Evolutionary conservation across 2,329 filamentous ascomycete genomes (phyloP).

Genomic region (Dissoconium aciculare): DNA sequence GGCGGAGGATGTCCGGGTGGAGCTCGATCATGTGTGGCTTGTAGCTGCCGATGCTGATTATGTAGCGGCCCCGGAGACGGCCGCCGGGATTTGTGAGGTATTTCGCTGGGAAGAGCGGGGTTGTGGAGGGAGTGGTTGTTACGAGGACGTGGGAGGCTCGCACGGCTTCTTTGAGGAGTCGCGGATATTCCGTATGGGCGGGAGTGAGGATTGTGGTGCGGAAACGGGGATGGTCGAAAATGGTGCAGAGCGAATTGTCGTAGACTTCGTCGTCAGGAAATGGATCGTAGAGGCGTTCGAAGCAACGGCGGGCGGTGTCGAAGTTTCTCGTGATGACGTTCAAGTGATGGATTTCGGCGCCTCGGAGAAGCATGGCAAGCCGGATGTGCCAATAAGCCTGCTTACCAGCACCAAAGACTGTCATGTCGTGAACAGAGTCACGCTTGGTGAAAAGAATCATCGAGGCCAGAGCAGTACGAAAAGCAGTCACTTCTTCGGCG

Average conservation of each 20-base stretch:
- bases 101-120: slow-evolving; percentile 58
- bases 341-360: slow-evolving; percentile 56
- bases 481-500: slow-evolving; percentile 53
- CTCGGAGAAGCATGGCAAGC: slow-evolving; percentile 59
- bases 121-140: slow-evolving; percentile 65
- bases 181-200: slow-evolving; percentile 51
- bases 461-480: slow-evolving; percentile 50
- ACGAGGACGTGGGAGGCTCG: slow-evolving; percentile 66
- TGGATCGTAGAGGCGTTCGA: slow-evolving; percentile 41
- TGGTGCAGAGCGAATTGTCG: slow-evolving; percentile 21
- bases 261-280: slow-evolving; percentile 23
- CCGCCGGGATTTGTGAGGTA: slow-evolving; percentile 60
- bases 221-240: slow-evolving; percentile 26
- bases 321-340: slow-evolving; percentile 71
- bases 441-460: slow-evolving; percentile 50
- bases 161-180: slow-evolving; percentile 57
- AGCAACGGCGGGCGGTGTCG: slow-evolving; percentile 38
- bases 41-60: slow-evolving; percentile 58
- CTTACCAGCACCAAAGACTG: slow-evolving; percentile 74
- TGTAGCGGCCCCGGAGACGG: slow-evolving; percentile 52
- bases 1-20: slow-evolving; percentile 57
- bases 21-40: slow-evolving; percentile 68
- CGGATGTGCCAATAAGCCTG: slow-evolving; percentile 94
- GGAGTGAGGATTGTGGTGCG: slow-evolving; percentile 59
- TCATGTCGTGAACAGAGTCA: slow-evolving; percentile 55